Base-by-base conservation (phyloP, 2,329 filamentous ascomycete species). In the Anthostomella pinea region DNA sequence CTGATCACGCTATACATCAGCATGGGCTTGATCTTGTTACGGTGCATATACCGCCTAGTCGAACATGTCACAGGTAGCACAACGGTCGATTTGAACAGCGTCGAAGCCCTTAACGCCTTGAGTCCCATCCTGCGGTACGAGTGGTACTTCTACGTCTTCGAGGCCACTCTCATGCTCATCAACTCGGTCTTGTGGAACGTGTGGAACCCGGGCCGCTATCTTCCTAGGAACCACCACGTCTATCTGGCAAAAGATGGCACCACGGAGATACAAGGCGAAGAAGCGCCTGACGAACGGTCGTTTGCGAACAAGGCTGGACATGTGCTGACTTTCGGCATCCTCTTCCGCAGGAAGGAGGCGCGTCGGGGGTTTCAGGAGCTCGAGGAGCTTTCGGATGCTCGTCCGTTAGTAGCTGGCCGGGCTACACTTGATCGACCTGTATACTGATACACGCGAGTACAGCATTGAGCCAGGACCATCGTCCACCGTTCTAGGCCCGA, bases 31-130 rank as follows among this genome's bases (percentile, higher is more conserved):
- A 72, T 77, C 38, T 60, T 69, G 8, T 46, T 61, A 3, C 65
- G 73, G n/a, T 73, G 69, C 45, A 59, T 73, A 32, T 77, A 66
- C 50, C 67, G 73, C 9, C 59, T 71, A 0, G 56, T 69, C 16
- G 72, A 76, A 47, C 72, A 69, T 51, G 57, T 34, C 14, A n/a
- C n/a, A n/a, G 53, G 37, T 52, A 48, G 63, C 13, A 54, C 62
- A 1, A 44, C 53, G n/a, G 54, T 61, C 8, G 52, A 65, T 7
- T 51, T 62, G 4, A 49, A 58, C 10, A 52, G 56, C 11, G 46
- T 54, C 13, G 61, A 60, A 45, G 45, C 58, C 27, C 34, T 54
- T 6, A 22, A n/a, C 11, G 33, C 33, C 8, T 35, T 66, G 2
- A 61, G 54, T n/a, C 62, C 66, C 0, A 49, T 70, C 1, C 32